Evolutionary conservation across 164 flowering plant species (phyloP).

Genomic region (Nelumbo lutea): DNA sequence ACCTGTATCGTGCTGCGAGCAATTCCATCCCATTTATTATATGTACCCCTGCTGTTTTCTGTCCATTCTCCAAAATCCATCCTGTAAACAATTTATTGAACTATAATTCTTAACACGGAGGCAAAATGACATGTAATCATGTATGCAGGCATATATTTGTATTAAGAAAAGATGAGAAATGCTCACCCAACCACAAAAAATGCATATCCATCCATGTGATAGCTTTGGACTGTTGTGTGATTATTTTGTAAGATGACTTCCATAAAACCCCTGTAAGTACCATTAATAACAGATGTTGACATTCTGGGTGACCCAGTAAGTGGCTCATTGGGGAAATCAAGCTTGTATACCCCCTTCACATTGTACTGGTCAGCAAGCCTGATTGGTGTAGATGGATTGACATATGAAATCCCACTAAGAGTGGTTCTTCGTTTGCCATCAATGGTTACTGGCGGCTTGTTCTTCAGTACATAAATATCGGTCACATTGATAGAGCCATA

Average conservation of each 20-base stretch:
- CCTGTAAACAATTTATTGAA: conserved; percentile 31
- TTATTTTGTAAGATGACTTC: conserved; percentile 88
- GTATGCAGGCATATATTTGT: background rate
- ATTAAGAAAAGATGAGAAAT: background rate
- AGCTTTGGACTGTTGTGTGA: conserved; percentile 76
- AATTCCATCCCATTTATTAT: conserved; percentile 87
- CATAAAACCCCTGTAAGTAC: conserved; percentile 83
- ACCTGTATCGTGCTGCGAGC: conserved; percentile 80
- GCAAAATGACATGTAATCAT: conserved; percentile 5
- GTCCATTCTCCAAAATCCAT: conserved; percentile 90
- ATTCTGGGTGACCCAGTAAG: conserved; percentile 52
- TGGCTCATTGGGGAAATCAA: conserved; percentile 76
- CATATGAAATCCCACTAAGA: conserved; percentile 74
- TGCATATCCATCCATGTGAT: conserved; percentile 91
- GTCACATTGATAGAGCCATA: conserved; percentile 95
- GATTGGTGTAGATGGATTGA: conserved; percentile 71
- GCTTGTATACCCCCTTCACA: conserved; percentile 67
- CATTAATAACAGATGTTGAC: conserved; percentile 82
- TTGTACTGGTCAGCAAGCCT: conserved; percentile 75
- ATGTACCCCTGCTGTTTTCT: conserved; percentile 49
- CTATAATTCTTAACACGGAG: background rate
- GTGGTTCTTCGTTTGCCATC: conserved; percentile 61
- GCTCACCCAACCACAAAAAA: conserved; percentile 93
- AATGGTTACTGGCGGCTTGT: conserved; percentile 57
- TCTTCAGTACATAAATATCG: conserved; percentile 66